Base-by-base conservation (phyloP, 176 grass and related monocot species). In the Oryza glumipatula region DNA sequence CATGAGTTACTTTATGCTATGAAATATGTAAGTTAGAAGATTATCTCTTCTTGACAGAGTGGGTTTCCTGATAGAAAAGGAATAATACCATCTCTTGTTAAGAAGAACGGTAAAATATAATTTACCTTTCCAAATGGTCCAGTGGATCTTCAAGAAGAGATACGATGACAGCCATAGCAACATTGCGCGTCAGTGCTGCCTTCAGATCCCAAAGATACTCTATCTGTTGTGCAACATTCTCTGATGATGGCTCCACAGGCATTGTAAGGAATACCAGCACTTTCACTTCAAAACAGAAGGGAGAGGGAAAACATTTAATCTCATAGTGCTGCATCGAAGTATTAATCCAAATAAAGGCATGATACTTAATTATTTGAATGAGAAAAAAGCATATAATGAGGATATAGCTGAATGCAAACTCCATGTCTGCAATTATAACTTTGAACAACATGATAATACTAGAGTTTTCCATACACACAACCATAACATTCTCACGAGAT, bases 131-230 rank as follows among this genome's bases (percentile, higher is more conserved):
- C 78, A 98, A 81, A 67, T 76, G 96, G 85, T 90, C 89, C 77
- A 98, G 72, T 73, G 93, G 96, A 83, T 92, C 93, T 86, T 98
- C 96, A 60, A 98, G 93, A 83, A 95, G 93, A 71, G 93, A 94
- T 24, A 98, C 80, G 36, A 95, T 95, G 73, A 95, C 91, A 21
- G 96, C 88, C n/a, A 95, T 65, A 14, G 80, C 86, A 74, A 92
- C 90, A 87, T 84, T 88, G 33, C 81, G 88, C 61, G 89, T 63
- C 54, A 95, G 63, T 60, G 85, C 82, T 80, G 93, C 82, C 88
- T 98, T 98, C 84, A 98, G 48, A 84, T 95, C 93, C 96, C 96
- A 98, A 16, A 98, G 70, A 87, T 94, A 94, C 76, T 98, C 96
- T 45, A 95, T 90, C 87, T 98, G 96, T 17, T 95, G 85, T 65